Evolutionary conservation across 2,329 filamentous ascomycete genomes (phyloP).

Genomic region (Trichoderma sp.): DNA sequence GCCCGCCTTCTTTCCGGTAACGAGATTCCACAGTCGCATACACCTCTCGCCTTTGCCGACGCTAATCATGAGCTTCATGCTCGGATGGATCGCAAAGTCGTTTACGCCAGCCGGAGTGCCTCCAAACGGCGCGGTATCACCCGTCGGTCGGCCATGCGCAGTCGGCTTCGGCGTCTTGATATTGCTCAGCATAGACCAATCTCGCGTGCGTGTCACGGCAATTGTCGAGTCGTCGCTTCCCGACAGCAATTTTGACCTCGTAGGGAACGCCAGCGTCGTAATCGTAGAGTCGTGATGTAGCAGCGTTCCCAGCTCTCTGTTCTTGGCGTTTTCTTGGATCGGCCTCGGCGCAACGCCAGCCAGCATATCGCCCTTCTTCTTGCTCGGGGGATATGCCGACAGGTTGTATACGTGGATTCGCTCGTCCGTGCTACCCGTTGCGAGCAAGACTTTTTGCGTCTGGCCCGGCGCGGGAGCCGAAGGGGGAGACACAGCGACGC

Average conservation of each 20-base stretch:
- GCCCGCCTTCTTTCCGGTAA: constrained; percentile 93
- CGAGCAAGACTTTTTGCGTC: constrained; percentile 82
- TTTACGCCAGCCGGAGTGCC: constrained; percentile 87
- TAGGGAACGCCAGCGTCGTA: constrained; percentile 79
- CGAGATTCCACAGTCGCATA: constrained; percentile 95
- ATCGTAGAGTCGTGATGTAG: constrained; percentile 85
- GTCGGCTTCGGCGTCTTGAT: constrained; percentile 90
- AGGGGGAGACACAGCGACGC: constrained; percentile 80
- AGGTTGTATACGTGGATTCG: constrained; percentile 93
- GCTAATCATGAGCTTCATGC: constrained; percentile 94
- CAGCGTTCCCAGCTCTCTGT: constrained; percentile 84
- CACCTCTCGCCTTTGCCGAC: constrained; percentile 87
- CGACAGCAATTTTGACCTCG: constrained; percentile 84
- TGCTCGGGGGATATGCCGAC: constrained; percentile 67
- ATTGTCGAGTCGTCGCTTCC: constrained; percentile 90
- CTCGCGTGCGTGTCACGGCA: constrained; percentile 81
- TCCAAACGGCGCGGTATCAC: constrained; percentile 84
- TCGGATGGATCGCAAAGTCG: constrained; percentile 93
- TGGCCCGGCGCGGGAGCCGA: constrained; percentile 64
- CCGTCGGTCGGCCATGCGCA: constrained; percentile 76
- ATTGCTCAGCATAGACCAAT: constrained; percentile 84
- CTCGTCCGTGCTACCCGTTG: constrained; percentile 90
- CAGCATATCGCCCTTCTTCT: constrained; percentile 61
- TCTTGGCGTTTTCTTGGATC: constrained; percentile 81
- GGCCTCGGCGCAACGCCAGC: constrained; percentile 71